Percentiles rank a stretch among this genome's conserved stretches.
phyloP scores from a whole-genome alignment of 352 stramenopile genomes.

The Globisporangium cylindrosporum region DNA sequence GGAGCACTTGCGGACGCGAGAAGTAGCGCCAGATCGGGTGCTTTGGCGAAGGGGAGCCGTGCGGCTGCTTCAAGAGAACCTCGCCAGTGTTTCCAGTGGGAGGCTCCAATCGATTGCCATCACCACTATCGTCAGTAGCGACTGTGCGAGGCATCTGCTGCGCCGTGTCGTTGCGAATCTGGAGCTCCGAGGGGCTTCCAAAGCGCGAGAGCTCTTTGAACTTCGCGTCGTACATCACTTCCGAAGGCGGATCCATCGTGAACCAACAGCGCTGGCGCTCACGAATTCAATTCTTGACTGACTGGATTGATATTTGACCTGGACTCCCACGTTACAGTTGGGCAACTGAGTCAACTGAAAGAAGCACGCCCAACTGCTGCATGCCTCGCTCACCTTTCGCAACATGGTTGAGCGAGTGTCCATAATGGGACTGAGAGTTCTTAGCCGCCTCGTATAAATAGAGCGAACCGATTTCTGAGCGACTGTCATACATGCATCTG shows the following conservation, averaged over 20 bases:
- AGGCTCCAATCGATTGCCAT: background rate
- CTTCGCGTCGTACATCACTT: slow-evolving; percentile 1
- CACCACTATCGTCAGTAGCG: background rate
- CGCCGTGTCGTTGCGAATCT: background rate
- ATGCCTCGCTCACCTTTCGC: background rate
- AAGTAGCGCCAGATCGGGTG: slow-evolving; percentile 10
- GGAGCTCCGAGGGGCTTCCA: background rate
- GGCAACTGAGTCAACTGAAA: background rate
- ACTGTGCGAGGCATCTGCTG: background rate
- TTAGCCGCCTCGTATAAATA: slow-evolving; percentile 4
- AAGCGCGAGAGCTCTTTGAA: background rate
- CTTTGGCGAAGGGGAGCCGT: slow-evolving; percentile 2
- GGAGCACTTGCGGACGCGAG: background rate
- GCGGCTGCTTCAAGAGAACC: background rate
- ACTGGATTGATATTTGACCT: background rate
- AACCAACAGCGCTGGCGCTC: background rate
- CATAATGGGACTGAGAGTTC: background rate
- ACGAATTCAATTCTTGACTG: background rate
- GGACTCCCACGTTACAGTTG: background rate
- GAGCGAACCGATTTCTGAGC: background rate
- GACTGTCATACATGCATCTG: background rate
- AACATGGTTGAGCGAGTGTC: background rate
- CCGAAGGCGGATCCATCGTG: background rate
- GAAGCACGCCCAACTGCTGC: background rate
- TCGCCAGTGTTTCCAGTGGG: background rate